Conservation (phyloP, 108 stramenopile species). For the Nannochloropsis gaditana region DNA sequence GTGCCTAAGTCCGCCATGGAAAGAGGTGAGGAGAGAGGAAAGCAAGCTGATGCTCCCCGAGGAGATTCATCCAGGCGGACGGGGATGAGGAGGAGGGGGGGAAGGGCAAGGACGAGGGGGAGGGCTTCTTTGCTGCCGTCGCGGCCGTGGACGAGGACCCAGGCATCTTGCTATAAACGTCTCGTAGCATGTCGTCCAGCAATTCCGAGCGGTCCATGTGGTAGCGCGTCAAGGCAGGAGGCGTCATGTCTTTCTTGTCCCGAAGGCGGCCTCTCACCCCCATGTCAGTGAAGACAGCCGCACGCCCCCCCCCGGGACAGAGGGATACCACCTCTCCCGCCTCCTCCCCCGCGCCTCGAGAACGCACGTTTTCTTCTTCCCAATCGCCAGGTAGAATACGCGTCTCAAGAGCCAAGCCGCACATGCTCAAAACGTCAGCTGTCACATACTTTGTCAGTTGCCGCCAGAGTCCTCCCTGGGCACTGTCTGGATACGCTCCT, state of each 20-base stretch:
- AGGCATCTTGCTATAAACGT: background rate
- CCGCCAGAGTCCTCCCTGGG: background rate
- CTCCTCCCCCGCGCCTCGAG: background rate
- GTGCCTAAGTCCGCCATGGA: constrained; percentile 8
- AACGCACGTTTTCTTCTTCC: background rate
- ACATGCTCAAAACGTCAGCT: background rate
- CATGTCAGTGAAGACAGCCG: background rate
- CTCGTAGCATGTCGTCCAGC: background rate
- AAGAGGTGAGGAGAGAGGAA: background rate
- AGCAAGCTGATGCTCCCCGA: background rate
- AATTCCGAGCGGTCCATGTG: background rate
- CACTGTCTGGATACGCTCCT: background rate
- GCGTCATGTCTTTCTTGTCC: background rate
- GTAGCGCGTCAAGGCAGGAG: background rate
- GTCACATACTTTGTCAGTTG: constrained; percentile 1
- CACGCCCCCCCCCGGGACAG: background rate
- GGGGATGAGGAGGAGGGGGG: background rate
- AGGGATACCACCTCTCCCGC: background rate
- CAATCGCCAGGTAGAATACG: background rate
- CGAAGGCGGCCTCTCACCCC: background rate
- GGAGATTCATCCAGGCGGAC: background rate
- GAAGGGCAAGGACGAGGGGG: background rate
- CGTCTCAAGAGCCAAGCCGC: background rate
- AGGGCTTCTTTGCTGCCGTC: background rate
- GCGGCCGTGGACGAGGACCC: background rate